Evolutionary conservation across 208 protist species (phyloP), one percentile per base, ranked within the genome.

Genomic region (Trypanosomatidae sp.): DNA sequence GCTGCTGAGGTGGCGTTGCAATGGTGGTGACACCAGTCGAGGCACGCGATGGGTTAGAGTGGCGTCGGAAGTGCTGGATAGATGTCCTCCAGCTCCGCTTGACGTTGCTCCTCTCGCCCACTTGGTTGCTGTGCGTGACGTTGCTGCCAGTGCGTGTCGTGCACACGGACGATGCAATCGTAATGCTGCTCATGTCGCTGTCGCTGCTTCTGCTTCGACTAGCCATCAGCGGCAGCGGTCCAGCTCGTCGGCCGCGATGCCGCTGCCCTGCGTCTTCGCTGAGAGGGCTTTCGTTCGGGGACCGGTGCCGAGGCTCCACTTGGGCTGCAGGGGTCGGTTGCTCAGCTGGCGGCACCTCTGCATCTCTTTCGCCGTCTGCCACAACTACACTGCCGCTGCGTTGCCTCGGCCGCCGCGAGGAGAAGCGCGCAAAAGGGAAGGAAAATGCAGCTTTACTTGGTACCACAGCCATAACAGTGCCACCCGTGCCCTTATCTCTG

Each of bases 111-210:
- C 44, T n/a, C 22, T 65, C 39, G 36, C 22, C n/a, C 17, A 46
- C 33, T 5, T 41, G 13, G 47, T 47, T 46, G 47, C 28, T 10
- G 44, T 50, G 12, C 30, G 46, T 36, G 49, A 13, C 19, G 19
- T 50, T 70, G 71, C 44, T 74, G 69, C 36, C 62, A 66, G 33
- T 59, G 73, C n/a, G 62, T 59, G 17, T 28, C 12, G 13, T 30
- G 62, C 49, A 19, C 25, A 17, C 58, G 19, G 19, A n/a, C n/a
- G 28, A 41, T 43, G 10, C 10, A 19, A 39, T 25, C 39, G 33
- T 53, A 1, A 4, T 33, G 64, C 44, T 68, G 44, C 64, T 68
- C 64, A 12, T 50, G 15, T 50, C 44, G 28, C 64, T 25, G 64
- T 68, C 64, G 15, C 25, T 2, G 44, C 17, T n/a, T 49, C 12